These are phyloP conservation scores for Diaporthe sp. DNA, from an alignment of 2,329 filamentous ascomycete species.

Conservation along the genomic window DNA sequence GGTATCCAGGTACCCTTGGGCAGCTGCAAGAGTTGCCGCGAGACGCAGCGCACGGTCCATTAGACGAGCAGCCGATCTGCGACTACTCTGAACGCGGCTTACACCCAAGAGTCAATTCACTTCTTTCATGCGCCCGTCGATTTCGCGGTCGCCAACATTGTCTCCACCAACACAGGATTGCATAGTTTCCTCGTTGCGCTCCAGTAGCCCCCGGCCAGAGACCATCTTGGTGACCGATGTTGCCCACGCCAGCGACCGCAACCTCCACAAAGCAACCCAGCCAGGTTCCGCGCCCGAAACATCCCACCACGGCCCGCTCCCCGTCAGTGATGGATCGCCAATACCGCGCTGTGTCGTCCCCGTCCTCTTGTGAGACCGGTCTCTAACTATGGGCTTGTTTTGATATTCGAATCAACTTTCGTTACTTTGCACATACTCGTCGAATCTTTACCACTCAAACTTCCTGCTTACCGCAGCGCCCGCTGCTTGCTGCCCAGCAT, in stretches of 20 bases:
- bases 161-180: slow-evolving; percentile 20
- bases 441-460: neutral
- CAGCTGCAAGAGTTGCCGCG: neutral
- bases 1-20: slow-evolving; percentile 3
- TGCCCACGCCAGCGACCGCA: slow-evolving; percentile 30
- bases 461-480: slow-evolving; percentile 40
- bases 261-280: slow-evolving; percentile 29
- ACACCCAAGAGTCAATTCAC: slow-evolving; percentile 32
- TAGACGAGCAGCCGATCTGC: slow-evolving; percentile 21
- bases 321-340: slow-evolving; percentile 52
- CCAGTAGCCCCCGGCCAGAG: neutral
- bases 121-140: slow-evolving; percentile 10
- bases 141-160: slow-evolving; percentile 15
- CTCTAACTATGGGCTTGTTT: slow-evolving; percentile 46
- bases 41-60: slow-evolving; percentile 34
- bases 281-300: slow-evolving; percentile 38
- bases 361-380: slow-evolving; percentile 50
- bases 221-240: slow-evolving; percentile 38
- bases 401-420: slow-evolving; percentile 26
- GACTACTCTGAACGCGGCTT: slow-evolving; percentile 33
- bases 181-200: slow-evolving; percentile 20
- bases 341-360: slow-evolving; percentile 45
- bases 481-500: slow-evolving; percentile 31
- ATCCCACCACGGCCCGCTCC: slow-evolving; percentile 38
- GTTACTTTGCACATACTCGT: slow-evolving; percentile 33